phyloP scores from a whole-genome alignment of 306 rosid species.

The Pyrus bretschneideri region DNA sequence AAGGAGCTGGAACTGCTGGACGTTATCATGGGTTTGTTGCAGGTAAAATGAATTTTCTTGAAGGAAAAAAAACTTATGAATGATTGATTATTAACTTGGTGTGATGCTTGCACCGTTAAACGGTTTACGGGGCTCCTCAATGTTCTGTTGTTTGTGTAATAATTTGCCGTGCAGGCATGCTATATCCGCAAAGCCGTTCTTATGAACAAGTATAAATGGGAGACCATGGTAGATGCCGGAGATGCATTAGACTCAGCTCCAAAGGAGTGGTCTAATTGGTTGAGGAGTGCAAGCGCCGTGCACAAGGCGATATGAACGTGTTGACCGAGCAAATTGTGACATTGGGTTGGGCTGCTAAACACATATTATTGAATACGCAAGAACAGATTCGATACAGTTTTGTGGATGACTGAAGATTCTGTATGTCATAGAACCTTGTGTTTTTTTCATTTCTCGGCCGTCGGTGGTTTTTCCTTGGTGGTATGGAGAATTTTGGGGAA shows the following conservation, averaged over 20 bases:
- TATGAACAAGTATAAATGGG: conserved; percentile 33
- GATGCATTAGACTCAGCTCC: conserved; percentile 27
- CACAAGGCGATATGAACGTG: conserved; percentile 35
- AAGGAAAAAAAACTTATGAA: not conserved
- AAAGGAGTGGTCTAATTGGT: conserved; percentile 53
- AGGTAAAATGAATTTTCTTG: conserved; percentile 36
- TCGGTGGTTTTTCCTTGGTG: conserved; percentile 6
- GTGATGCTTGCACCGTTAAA: not conserved
- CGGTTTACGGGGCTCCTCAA: not conserved
- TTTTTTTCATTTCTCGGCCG: not conserved
- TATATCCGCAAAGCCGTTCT: conserved; percentile 44
- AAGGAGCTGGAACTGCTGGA: conserved; percentile 53
- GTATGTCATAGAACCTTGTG: not conserved
- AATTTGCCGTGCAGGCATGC: conserved; percentile 48
- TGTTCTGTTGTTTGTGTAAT: not conserved
- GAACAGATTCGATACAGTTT: conserved; percentile 64
- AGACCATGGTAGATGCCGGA: conserved; percentile 17
- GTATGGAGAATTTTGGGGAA: conserved; percentile 18
- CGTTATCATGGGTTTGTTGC: conserved; percentile 59
- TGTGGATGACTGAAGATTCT: conserved; percentile 34
- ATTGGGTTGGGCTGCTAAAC: conserved; percentile 63
- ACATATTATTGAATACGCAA: conserved; percentile 45
- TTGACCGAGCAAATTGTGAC: conserved; percentile 50
- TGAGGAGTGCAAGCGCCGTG: conserved; percentile 47
- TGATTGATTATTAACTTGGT: not conserved